Evolutionary conservation across 2,329 filamentous ascomycete species (phyloP), one percentile per base, ranked within the genome.

Genomic region (Fusarium irregulare): DNA sequence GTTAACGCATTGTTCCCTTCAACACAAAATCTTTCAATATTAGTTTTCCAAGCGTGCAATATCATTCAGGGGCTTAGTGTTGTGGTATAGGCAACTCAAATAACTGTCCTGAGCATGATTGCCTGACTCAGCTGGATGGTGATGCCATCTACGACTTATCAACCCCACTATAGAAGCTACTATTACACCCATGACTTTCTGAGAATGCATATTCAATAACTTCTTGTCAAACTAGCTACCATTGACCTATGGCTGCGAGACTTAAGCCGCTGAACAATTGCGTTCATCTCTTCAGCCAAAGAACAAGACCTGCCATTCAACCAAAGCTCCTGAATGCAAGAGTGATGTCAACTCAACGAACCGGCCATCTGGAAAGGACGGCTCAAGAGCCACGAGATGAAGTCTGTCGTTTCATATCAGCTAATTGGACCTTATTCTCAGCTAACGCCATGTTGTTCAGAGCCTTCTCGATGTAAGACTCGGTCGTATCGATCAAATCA

Each of bases 321-420:
- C 47, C 34, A 8, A 14, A 13, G 8, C 8, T 40, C 20, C 50
- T 56, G 6, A n/a, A 16, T 13, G 4, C 11, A 13, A 59, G 55
- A 45, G 20, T 41, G n/a, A 75, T 75, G 73, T 59, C 71, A 13
- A 60, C 66, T 4, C 32, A 58, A 13, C 64, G 60, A 25, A 76
- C 60, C 18, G 37, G 64, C 18, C 74, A 76, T 46, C 44, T 76
- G 6, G 74, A 76, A 47, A 58, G 73, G 37, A 75, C 93, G 13
- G 90, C 91, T 5, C 80, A 86, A 41, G 91, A 96, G 76, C 92
- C 91, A 44, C 89, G 93, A 60, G 88, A 92, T 61, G 81, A 86
- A 64, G 87, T 87, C 74, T 16, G 56, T 66, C 27, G 56, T 40
- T 23, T 3, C 21, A 12, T 23, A 7, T n/a, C 9, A 4, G 18